Percentiles rank a stretch among this genome's conserved stretches.
phyloP scores from a whole-genome alignment of 805 yeast species.

The Dipodascus albidus region DNA sequence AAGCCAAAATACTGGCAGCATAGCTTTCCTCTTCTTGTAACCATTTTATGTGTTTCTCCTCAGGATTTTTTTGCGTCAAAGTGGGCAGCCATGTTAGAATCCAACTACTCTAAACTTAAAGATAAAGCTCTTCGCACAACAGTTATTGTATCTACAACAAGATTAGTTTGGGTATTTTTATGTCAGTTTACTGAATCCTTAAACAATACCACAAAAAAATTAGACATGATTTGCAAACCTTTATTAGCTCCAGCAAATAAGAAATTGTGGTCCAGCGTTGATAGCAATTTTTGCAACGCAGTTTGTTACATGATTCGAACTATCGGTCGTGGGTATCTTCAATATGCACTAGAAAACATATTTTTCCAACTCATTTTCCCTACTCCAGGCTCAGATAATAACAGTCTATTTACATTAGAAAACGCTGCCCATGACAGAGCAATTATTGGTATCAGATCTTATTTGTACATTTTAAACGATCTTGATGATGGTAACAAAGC shows the following conservation, averaged over 20 bases:
- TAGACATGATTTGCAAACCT: conserved; percentile 50
- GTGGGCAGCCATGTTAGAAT: conserved; percentile 66
- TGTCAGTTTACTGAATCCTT: conserved; percentile 81
- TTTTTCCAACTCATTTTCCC: conserved; percentile 48
- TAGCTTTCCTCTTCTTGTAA: conserved; percentile 54
- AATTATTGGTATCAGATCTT: conserved; percentile 58
- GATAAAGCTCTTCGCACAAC: conserved; percentile 45
- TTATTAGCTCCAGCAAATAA: conserved; percentile 42
- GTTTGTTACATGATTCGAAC: conserved; percentile 65
- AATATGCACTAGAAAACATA: conserved; percentile 68
- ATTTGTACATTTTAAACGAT: conserved; percentile 59
- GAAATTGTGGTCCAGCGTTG: conserved; percentile 67
- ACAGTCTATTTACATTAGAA: conserved; percentile 44
- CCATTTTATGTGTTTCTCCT: conserved; percentile 73
- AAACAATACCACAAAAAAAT: conserved; percentile 71
- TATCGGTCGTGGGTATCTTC: conserved; percentile 68
- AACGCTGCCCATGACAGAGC: conserved; percentile 57
- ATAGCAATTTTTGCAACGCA: conserved; percentile 48
- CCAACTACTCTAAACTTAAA: conserved; percentile 47
- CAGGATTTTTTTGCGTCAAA: conserved; percentile 54
- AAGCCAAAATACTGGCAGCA: conserved; percentile 51
- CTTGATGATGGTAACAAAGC: conserved; percentile 48
- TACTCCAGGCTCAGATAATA: conserved; percentile 16
- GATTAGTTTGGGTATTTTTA: conserved; percentile 83
- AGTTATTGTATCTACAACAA: conserved; percentile 51